Base-by-base conservation (phyloP, 768 basidiomycete genomes). In the Suillus subalutaceus region DNA sequence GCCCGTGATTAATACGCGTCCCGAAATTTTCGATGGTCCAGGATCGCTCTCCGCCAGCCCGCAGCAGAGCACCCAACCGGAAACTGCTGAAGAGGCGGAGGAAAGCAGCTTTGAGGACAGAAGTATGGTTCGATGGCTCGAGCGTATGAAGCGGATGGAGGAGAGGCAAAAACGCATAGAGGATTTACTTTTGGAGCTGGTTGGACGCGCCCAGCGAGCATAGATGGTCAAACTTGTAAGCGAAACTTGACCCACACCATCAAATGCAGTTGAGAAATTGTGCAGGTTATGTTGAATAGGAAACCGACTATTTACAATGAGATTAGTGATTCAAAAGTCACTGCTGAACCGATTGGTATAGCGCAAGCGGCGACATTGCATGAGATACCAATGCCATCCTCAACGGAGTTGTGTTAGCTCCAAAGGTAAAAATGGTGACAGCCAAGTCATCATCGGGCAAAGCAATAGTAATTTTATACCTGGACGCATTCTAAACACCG, bases 111-210 rank as follows among this genome's bases (percentile, higher is more conserved):
- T 73, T 26, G 72, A 71, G 38, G 75, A 70, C 26, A 75, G 67
- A 40, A 72, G 77, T 26, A 69, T 71, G 68, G 6, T 69, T 6
- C 73, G 70, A 41, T 74, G 79, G 72, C 72, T 73, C 60, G 74
- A 73, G 66, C 74, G 80, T 59, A 70, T 86, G 64, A 77, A 78
- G 13, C 64, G 68, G 40, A 80, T 86, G 35, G 85, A 86, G 65
- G 74, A 73, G 65, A 70, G 77, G 62, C 85, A 87, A 71, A 72
- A 79, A 66, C 76, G 85, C 63, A 85, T 86, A 44, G 85, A 86
- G 70, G 78, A 79, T 1, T 63, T 87, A 61, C 76, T 87, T 50
- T 56, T 79, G 30, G 75, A 79, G 56, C 71, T 82, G 41, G 41
- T 44, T 32, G 59, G 59, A 20, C 41, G 44, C 13, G 26, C 23